phyloP scores from a whole-genome alignment of 257 asterid genomes.

The Solanum pimpinellifolium region DNA sequence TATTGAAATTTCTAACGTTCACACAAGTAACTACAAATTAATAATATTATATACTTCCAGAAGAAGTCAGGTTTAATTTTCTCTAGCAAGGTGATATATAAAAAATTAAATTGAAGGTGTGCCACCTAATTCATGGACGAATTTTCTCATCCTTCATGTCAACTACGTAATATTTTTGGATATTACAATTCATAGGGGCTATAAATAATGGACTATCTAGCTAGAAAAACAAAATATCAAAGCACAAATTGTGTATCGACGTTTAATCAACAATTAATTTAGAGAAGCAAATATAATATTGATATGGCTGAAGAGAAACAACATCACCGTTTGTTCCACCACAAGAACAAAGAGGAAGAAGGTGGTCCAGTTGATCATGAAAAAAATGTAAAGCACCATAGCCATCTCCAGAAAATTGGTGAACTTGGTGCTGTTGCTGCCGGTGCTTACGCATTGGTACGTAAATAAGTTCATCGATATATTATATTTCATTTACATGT shows the following conservation, averaged over 20 bases:
- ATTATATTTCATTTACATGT: too few relatives aligned
- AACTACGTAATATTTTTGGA: background rate
- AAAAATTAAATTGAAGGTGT: background rate
- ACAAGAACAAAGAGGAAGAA: constrained; percentile 10
- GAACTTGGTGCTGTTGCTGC: constrained; percentile 12
- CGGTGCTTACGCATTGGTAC: constrained; percentile 17
- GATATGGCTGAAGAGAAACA: constrained; percentile 24
- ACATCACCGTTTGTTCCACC: constrained; percentile 30
- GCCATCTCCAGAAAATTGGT: constrained; percentile 6
- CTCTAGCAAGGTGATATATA: background rate
- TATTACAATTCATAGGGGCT: background rate
- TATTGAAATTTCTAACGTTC: background rate
- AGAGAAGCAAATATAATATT: background rate
- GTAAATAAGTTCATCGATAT: background rate
- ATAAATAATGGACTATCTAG: background rate
- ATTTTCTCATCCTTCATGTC: background rate
- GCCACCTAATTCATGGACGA: background rate
- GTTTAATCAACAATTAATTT: background rate
- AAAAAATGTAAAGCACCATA: constrained; percentile 12
- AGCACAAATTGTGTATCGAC: background rate
- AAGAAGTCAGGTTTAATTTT: background rate
- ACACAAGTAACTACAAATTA: background rate
- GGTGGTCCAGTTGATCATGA: constrained; percentile 2
- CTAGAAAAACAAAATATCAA: background rate
- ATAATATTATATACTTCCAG: background rate